These are phyloP conservation scores for Neobulgaria alba DNA, from an alignment of 2,329 filamentous ascomycete genomes.

Conservation along the genomic window DNA sequence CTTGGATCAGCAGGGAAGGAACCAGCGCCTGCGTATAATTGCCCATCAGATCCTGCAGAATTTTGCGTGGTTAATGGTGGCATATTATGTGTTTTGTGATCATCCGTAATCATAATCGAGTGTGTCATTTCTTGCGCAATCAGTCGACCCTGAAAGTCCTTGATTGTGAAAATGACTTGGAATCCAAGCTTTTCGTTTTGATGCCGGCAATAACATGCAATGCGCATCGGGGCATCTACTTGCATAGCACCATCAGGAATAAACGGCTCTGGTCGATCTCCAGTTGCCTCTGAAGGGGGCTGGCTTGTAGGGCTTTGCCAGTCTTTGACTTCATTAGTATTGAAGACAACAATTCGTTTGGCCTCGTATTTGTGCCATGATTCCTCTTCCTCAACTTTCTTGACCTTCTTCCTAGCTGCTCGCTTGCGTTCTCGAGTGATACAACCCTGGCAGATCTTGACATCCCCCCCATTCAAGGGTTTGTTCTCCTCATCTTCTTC, in stretches of 20 bases:
- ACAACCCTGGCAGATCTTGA: constrained; percentile 86
- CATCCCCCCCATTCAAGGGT: constrained; percentile 83
- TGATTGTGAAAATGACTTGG: constrained; percentile 87
- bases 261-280: constrained; percentile 38
- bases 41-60: constrained; percentile 27
- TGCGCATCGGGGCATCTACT: constrained; percentile 84
- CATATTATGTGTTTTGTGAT: constrained; percentile 76
- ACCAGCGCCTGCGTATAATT: constrained; percentile 33
- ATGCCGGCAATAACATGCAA: constrained; percentile 94
- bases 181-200: constrained; percentile 92
- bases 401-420: constrained; percentile 83
- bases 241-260: constrained; percentile 56
- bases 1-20: constrained; percentile 31
- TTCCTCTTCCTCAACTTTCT: constrained; percentile 87
- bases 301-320: constrained; percentile 59
- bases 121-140: constrained; percentile 78
- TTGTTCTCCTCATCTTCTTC: constrained; percentile 45
- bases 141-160: constrained; percentile 66
- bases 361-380: constrained; percentile 75
- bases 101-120: constrained; percentile 94
- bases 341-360: constrained; percentile 81
- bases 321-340: constrained; percentile 78
- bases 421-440: constrained; percentile 87
- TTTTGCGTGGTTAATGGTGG: constrained; percentile 28
- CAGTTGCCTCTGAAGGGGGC: constrained; percentile 37